phyloP scores from a whole-genome alignment of 768 basidiomycete species.

The Boletus rubropictus region DNA sequence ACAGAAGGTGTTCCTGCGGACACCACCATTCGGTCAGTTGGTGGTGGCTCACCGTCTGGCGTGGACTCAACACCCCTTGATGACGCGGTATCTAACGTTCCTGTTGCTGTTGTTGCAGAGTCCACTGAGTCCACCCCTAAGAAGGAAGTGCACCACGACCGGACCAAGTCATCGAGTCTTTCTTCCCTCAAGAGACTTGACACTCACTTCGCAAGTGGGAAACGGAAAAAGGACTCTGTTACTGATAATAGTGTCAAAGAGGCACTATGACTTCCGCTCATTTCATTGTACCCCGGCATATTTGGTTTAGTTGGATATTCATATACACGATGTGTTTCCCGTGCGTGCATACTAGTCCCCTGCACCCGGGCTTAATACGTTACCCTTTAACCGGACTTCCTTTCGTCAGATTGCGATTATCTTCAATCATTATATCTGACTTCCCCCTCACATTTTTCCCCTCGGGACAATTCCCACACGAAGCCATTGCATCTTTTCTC shows the following conservation, averaged over 20 bases:
- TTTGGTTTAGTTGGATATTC: constrained; percentile 20
- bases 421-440: constrained; percentile 11
- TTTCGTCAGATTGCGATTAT: constrained; percentile 5
- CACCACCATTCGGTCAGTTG: constrained; percentile 55
- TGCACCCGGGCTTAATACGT: constrained; percentile 6
- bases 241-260: constrained; percentile 46
- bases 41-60: constrained; percentile 40
- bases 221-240: constrained; percentile 49
- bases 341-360: constrained; percentile 13
- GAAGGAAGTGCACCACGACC: constrained; percentile 42
- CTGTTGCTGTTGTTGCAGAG: constrained; percentile 32
- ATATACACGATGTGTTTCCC: constrained; percentile 18
- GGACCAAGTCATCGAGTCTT: constrained; percentile 47
- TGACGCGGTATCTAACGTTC: constrained; percentile 34
- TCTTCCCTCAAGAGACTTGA: constrained; percentile 55
- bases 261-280: constrained; percentile 19
- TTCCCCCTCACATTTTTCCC: constrained; percentile 12
- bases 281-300: constrained; percentile 5
- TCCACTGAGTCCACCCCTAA: constrained; percentile 23
- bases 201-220: constrained; percentile 34
- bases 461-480: not conserved
- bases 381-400: constrained; percentile 5
- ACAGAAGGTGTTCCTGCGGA: constrained; percentile 28
- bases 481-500: constrained; percentile 14
- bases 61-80: constrained; percentile 30